Evolutionary conservation across 352 stramenopile species (phyloP).

Genomic region (Phytophthora fragariae): DNA sequence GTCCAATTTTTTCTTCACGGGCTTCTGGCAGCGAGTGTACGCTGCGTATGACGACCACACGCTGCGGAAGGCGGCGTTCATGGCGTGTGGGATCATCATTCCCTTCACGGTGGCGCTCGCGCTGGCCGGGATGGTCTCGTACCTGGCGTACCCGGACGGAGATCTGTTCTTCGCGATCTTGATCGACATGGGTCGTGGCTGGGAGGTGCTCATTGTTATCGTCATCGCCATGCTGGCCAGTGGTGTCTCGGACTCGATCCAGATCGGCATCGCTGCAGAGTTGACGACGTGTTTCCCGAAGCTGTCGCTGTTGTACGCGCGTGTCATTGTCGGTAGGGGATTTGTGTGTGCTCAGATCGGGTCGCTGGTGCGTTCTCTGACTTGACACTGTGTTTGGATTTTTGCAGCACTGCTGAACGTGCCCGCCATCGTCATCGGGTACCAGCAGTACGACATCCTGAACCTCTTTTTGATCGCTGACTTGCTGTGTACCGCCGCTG

Average conservation of each 20-base stretch:
- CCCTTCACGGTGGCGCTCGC: conserved; percentile 77
- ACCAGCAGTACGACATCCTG: conserved; percentile 74
- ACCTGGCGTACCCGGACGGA: conserved; percentile 64
- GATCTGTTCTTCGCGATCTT: conserved; percentile 78
- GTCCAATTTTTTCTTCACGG: conserved; percentile 82
- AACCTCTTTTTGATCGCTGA: conserved; percentile 83
- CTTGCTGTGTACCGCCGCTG: conserved; percentile 72
- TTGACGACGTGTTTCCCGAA: conserved; percentile 76
- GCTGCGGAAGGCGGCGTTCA: conserved; percentile 51
- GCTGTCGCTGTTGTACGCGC: conserved; percentile 60
- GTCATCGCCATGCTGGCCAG: conserved; percentile 76
- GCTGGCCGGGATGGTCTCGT: conserved; percentile 77
- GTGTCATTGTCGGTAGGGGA: conserved; percentile 56
- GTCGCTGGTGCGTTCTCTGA: not conserved
- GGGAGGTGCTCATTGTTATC: conserved; percentile 74
- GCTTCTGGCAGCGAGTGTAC: conserved; percentile 84
- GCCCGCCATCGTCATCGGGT: conserved; percentile 69
- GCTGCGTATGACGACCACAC: conserved; percentile 63
- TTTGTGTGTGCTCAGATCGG: not conserved
- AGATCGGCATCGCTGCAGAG: conserved; percentile 78
- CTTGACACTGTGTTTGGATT: conserved; percentile 9
- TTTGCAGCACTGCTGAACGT: conserved; percentile 74
- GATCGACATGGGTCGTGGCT: conserved; percentile 71
- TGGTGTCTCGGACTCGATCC: conserved; percentile 73
- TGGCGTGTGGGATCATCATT: conserved; percentile 61